Conservation (phyloP, 2,329 filamentous ascomycete genomes). For the Magnaporthiopsis incrustans region DNA sequence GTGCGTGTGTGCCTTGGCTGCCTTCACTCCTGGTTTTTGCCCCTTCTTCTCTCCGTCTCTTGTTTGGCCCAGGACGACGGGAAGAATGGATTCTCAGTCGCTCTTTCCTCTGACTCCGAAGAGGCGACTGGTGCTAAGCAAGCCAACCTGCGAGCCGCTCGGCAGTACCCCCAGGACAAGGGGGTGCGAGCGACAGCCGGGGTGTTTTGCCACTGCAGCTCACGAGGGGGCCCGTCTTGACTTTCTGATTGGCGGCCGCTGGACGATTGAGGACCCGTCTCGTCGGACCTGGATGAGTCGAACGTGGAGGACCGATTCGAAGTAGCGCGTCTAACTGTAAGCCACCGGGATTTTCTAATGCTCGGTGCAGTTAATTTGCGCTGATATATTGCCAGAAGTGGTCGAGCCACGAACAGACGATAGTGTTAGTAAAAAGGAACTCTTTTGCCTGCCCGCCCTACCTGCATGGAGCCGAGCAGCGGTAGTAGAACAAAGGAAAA, state of each 20-base stretch:
- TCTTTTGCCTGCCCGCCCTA: no score
- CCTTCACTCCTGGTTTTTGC: not conserved
- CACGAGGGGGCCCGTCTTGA: not conserved
- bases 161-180: not conserved
- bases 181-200: not conserved
- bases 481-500: no score
- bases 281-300: not conserved
- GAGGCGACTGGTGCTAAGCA: not conserved
- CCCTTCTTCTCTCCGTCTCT: not conserved
- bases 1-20: no score
- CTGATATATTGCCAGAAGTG: not conserved
- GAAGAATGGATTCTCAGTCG: not conserved
- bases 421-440: not conserved
- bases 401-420: not conserved
- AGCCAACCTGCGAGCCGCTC: not conserved
- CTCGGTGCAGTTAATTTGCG: not conserved
- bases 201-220: slow-evolving; percentile 1
- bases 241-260: not conserved
- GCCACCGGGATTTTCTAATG: not conserved
- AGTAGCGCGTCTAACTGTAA: not conserved
- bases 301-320: not conserved
- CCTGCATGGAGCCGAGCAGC: no score
- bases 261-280: not conserved
- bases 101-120: not conserved
- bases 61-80: not conserved